These are phyloP conservation scores for Bombardia bombarda DNA, from an alignment of 495 filamentous ascomycete species.

Conservation along the genomic window DNA sequence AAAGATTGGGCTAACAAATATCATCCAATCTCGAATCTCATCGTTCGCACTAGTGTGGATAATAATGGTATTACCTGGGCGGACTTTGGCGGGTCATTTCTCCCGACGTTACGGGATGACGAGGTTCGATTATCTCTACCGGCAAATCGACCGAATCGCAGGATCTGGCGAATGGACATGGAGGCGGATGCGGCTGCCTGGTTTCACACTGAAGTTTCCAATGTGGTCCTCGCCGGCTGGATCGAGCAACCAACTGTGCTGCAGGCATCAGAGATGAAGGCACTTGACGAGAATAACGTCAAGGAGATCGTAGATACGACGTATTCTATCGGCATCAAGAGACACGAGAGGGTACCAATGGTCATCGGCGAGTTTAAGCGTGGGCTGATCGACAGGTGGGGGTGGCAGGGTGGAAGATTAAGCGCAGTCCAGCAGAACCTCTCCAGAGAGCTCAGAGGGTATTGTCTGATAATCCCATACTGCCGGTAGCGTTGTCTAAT, in stretches of 20 bases:
- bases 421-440: conserved; percentile 1
- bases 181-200: conserved; percentile 6
- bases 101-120: conserved; percentile 3
- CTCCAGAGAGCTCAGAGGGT: conserved; percentile 7
- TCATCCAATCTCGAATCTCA: conserved; percentile 1
- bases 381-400: neutral
- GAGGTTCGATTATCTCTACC: neutral
- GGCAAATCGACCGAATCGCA: neutral
- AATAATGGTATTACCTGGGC: conserved; percentile 1
- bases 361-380: conserved; percentile 3
- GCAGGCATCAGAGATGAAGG: conserved; percentile 7
- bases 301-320: conserved; percentile 5
- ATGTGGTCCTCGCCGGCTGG: conserved; percentile 9
- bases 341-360: neutral
- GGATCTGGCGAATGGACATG: conserved; percentile 3
- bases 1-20: conserved; percentile 1
- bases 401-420: conserved; percentile 3
- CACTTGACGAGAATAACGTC: conserved; percentile 2
- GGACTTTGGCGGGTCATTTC: conserved; percentile 2
- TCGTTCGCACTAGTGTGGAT: neutral
- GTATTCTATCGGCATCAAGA: neutral
- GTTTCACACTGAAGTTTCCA: conserved; percentile 7
- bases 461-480: too few species aligned
- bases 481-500: too few species aligned
- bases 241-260: conserved; percentile 1